These are phyloP conservation scores for Capsella bursapastoris DNA, from an alignment of 345 rosid species.

Conservation along the genomic window DNA sequence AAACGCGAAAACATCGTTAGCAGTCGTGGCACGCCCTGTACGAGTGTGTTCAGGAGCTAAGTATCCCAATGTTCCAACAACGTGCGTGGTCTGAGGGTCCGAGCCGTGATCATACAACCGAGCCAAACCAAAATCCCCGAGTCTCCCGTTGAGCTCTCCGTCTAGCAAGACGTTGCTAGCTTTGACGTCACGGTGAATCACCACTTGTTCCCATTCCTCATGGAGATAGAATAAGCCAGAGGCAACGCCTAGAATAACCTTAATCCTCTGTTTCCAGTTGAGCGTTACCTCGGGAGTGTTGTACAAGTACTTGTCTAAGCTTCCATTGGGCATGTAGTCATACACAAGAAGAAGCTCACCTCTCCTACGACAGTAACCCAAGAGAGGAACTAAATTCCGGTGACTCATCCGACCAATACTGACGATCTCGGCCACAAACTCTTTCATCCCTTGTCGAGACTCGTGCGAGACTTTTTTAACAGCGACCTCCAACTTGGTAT, in stretches of 20 bases:
- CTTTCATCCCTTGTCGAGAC: slow-evolving; percentile 84
- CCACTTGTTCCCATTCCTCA: slow-evolving; percentile 88
- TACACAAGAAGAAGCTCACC: slow-evolving; percentile 81
- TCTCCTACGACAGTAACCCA: slow-evolving; percentile 80
- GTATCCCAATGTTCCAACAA: slow-evolving; percentile 92
- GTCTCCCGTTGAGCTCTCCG: slow-evolving; percentile 71
- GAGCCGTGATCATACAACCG: slow-evolving; percentile 80
- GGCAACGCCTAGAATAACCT: slow-evolving; percentile 72
- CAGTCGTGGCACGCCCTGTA: slow-evolving; percentile 74
- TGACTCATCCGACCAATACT: slow-evolving; percentile 94
- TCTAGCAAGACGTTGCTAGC: slow-evolving; percentile 88
- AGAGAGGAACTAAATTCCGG: slow-evolving; percentile 75
- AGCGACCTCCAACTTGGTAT: slow-evolving; percentile 60
- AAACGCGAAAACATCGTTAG: slow-evolving; percentile 88
- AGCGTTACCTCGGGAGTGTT: slow-evolving; percentile 58
- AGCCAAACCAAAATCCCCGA: slow-evolving; percentile 94
- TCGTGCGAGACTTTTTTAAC: slow-evolving; percentile 81
- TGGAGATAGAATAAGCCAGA: slow-evolving; percentile 84
- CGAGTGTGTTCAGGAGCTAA: slow-evolving; percentile 85
- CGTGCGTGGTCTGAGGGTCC: slow-evolving; percentile 80
- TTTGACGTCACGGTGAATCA: slow-evolving; percentile 87
- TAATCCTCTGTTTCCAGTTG: slow-evolving; percentile 78
- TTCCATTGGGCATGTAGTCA: slow-evolving; percentile 91
- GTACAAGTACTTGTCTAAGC: slow-evolving; percentile 79
- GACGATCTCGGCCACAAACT: slow-evolving; percentile 83